Conservation (phyloP, 345 rosid species). For the Geranium brycei region DNA sequence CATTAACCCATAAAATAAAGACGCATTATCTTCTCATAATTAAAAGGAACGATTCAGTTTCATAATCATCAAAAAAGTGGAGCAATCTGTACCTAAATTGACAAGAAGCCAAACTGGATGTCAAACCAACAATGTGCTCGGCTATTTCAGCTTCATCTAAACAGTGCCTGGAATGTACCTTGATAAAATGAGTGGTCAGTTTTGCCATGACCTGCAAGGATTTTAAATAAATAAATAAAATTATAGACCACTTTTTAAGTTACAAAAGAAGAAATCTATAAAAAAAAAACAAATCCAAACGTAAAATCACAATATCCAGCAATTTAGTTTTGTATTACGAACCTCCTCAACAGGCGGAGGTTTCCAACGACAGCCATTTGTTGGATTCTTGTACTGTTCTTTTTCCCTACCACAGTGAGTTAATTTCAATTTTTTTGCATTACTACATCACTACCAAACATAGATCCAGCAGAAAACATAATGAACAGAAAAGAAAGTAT, state of each 20-base stretch:
- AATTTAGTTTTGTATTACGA: conserved; percentile 6
- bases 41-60: neutral
- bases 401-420: conserved; percentile 47
- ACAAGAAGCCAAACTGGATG: conserved; percentile 78
- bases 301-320: conserved; percentile 1
- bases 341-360: conserved; percentile 90
- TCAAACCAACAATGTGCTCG: conserved; percentile 75
- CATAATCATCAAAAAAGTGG: neutral
- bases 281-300: conserved; percentile 1
- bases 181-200: conserved; percentile 50
- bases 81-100: conserved; percentile 43
- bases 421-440: conserved; percentile 3
- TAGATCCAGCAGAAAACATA: neutral
- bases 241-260: neutral
- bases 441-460: neutral
- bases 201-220: conserved; percentile 52
- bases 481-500: neutral
- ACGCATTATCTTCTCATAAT: too few species aligned
- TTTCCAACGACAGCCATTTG: conserved; percentile 38
- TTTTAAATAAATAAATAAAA: conserved; percentile 7
- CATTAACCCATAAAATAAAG: neutral
- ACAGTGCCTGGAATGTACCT: conserved; percentile 78
- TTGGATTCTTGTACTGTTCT: conserved; percentile 62
- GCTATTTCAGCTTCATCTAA: conserved; percentile 88
- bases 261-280: neutral